Conservation (phyloP, 1,139 yeast genomes). For the Pichia sorboxylosa region DNA sequence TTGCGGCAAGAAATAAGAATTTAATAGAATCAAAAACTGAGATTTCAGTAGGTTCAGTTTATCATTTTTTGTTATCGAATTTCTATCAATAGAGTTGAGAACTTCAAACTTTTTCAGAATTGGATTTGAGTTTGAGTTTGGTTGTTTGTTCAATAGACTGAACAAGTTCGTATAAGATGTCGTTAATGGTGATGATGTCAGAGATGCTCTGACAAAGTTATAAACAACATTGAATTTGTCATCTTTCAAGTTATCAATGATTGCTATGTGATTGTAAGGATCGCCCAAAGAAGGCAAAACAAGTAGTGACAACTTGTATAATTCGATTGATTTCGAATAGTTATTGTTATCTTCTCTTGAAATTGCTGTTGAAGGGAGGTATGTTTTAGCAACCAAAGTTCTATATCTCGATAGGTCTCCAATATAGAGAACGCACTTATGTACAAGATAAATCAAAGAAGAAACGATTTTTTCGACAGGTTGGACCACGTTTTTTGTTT, state of each 20-base stretch:
- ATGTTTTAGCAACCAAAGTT: slow-evolving; percentile 33
- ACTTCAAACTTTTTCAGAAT: slow-evolving; percentile 19
- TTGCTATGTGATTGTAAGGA: slow-evolving; percentile 55
- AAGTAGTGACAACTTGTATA: slow-evolving; percentile 40
- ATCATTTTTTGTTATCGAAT: slow-evolving; percentile 23
- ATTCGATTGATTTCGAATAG: slow-evolving; percentile 34
- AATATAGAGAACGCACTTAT: slow-evolving; percentile 42
- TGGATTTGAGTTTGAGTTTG: slow-evolving; percentile 17
- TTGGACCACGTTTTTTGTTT: slow-evolving; percentile 1
- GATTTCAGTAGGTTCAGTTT: slow-evolving; percentile 20
- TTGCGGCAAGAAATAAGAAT: slow-evolving; percentile 20
- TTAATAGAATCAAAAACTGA: slow-evolving; percentile 21
- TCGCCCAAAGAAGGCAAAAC: slow-evolving; percentile 57
- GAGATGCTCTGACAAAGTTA: slow-evolving; percentile 48
- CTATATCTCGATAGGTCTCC: slow-evolving; percentile 55
- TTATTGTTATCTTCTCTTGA: slow-evolving; percentile 29
- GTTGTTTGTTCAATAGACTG: slow-evolving; percentile 17
- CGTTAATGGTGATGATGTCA: slow-evolving; percentile 40
- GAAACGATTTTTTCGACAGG: slow-evolving; percentile 11
- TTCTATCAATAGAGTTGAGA: slow-evolving; percentile 16
- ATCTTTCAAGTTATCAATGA: slow-evolving; percentile 34
- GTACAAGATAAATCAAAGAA: slow-evolving; percentile 37
- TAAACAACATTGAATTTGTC: slow-evolving; percentile 31
- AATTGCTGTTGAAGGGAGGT: slow-evolving; percentile 28
- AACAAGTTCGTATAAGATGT: slow-evolving; percentile 34